These are phyloP conservation scores for Leccinum colubrinum DNA, from an alignment of 1,284 basidiomycete species.

Conservation along the genomic window DNA sequence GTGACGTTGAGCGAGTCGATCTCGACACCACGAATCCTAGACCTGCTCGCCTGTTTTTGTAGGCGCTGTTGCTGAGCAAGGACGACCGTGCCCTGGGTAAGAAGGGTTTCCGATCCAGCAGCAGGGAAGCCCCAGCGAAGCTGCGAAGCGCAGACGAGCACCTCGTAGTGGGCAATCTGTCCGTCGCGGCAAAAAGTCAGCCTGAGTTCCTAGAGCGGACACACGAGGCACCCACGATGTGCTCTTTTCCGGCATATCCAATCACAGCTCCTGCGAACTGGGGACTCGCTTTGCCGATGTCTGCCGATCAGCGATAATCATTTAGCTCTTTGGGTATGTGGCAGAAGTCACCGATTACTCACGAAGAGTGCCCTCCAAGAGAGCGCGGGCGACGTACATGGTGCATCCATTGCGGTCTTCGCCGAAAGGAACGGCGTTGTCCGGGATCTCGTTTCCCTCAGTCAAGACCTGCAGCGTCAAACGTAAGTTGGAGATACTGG, in stretches of 20 bases:
- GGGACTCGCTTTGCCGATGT: slow-evolving; percentile 30
- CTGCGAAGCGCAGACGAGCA: slow-evolving; percentile 34
- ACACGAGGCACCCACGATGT: slow-evolving; percentile 17
- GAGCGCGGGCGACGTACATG: slow-evolving; percentile 31
- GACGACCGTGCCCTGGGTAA: slow-evolving; percentile 12
- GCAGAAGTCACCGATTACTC: slow-evolving; percentile 5
- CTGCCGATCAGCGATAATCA: slow-evolving; percentile 8
- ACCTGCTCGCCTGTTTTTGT: neutral
- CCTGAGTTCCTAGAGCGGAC: neutral
- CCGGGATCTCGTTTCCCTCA: slow-evolving; percentile 29
- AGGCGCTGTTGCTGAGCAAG: slow-evolving; percentile 31
- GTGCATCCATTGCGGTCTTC: slow-evolving; percentile 31
- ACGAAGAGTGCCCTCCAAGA: slow-evolving; percentile 33
- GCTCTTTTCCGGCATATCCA: slow-evolving; percentile 30
- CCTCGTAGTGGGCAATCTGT: slow-evolving; percentile 28
- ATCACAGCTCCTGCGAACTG: slow-evolving; percentile 30
- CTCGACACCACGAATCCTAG: slow-evolving; percentile 6
- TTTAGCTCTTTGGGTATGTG: neutral
- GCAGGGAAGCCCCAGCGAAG: slow-evolving; percentile 31
- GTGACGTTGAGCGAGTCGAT: slow-evolving; percentile 26
- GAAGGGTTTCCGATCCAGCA: neutral
- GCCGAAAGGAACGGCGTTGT: slow-evolving; percentile 33
- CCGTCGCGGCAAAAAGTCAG: slow-evolving; percentile 1
- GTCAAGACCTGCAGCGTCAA: slow-evolving; percentile 24
- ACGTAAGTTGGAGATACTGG: neutral